Conservation (phyloP, 345 rosid genomes). For the Hibiscus syriacus region DNA sequence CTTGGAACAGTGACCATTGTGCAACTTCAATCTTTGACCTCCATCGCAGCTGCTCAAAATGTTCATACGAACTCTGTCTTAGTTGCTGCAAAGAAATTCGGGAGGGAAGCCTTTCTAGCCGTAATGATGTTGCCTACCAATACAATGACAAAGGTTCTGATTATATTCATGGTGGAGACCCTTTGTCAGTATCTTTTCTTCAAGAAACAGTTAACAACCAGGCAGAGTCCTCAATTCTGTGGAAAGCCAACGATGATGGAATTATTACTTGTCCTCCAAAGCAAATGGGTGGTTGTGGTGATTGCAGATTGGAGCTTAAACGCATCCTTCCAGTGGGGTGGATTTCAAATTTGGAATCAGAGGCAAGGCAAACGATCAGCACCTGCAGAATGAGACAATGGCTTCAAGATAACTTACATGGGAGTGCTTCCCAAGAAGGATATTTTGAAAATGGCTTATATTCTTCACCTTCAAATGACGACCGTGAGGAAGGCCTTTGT, state of each 20-base stretch:
- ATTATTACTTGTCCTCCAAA: conserved; percentile 58
- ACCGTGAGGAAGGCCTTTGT: conserved; percentile 30
- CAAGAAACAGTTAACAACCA: conserved; percentile 18
- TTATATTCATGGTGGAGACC: conserved; percentile 69
- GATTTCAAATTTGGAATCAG: conserved; percentile 42
- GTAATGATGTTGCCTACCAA: conserved; percentile 33
- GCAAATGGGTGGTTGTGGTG: conserved; percentile 77
- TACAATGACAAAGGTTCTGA: conserved; percentile 44
- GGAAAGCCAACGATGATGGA: conserved; percentile 46
- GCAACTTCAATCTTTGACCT: conserved; percentile 82
- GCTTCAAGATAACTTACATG: conserved; percentile 18
- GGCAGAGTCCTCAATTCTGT: conserved; percentile 20
- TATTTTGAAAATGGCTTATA: conserved; percentile 56
- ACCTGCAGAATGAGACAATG: conserved; percentile 12
- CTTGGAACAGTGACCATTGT: conserved; percentile 63
- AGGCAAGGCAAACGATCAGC: conserved; percentile 30
- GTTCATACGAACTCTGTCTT: conserved; percentile 74
- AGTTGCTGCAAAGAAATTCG: conserved; percentile 78
- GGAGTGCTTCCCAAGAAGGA: conserved; percentile 53
- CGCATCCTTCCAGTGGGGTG: conserved; percentile 40
- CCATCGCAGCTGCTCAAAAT: conserved; percentile 70
- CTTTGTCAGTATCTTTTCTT: conserved; percentile 14
- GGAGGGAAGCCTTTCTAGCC: conserved; percentile 29
- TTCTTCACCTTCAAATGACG: conserved; percentile 37
- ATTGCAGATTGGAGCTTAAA: conserved; percentile 51